Base-by-base conservation (phyloP, 805 yeast genomes). In the Teunomyces atbi region DNA sequence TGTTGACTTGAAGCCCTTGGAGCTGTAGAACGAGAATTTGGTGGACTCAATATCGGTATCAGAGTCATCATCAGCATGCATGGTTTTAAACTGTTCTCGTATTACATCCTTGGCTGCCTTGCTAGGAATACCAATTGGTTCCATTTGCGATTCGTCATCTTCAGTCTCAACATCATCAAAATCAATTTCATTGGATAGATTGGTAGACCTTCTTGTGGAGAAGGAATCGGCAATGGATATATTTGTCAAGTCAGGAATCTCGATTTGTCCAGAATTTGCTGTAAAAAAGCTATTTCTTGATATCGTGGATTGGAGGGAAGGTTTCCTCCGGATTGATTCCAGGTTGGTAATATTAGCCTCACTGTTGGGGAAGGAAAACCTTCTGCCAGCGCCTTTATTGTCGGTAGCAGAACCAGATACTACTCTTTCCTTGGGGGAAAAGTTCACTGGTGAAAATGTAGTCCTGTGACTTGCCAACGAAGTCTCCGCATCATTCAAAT, bases 301-400 rank as follows among this genome's bases (percentile, higher is more conserved):
- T 42, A 44, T 32, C 15, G 41, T n/a, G 7, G 44, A 20, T 19
- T 37, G 26, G 8, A 18, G 30, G 6, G 45, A 34, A 5, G 35
- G 18, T 19, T 36, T 28, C 13, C 26, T 35, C 19, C 32, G 16
- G 5, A 41, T 15, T 26, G 21, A 21, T n/a, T 32, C 51, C 36
- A 57, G 54, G 42, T 70, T 71, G 11, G 77, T 71, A 21, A 69
- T 52, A 46, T 71, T 71, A 5, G 48, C 42, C 16, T 18, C 46
- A 41, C 61, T 56, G 41, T 70, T 70, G 8, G 77, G 77, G 51
- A 72, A 73, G 41, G 62, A 62, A 47, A 71, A 72, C 11, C 56
- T 47, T 32, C 55, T 60, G 0, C 76, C 76, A 1, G 58, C 54
- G 5, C 76, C 76, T 13, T 51, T 56, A 45, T 71, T 70, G 44